Conservation (phyloP, 2,329 filamentous ascomycete genomes). For the Neopestalotiopsis clavispora region DNA sequence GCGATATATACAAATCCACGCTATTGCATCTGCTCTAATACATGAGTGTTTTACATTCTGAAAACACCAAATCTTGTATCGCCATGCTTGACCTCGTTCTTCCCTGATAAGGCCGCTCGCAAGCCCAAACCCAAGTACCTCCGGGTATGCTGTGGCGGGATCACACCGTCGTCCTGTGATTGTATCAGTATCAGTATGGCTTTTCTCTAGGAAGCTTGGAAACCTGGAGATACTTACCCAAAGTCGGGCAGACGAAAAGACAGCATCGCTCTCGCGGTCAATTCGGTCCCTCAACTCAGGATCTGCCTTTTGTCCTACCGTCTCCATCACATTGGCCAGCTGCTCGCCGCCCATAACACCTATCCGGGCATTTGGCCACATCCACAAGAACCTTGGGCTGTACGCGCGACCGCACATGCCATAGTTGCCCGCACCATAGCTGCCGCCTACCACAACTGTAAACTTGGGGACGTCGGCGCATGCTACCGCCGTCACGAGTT, state of each 20-base stretch:
- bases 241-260: conserved; percentile 84
- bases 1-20: background rate
- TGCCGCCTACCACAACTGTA: conserved; percentile 92
- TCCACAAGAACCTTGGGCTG: conserved; percentile 88
- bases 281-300: conserved; percentile 83
- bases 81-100: conserved; percentile 63
- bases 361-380: conserved; percentile 97
- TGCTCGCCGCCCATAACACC: conserved; percentile 97
- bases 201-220: background rate
- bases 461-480: conserved; percentile 96
- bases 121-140: conserved; percentile 75
- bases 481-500: conserved; percentile 92
- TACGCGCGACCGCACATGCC: conserved; percentile 98
- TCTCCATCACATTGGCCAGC: conserved; percentile 90
- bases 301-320: conserved; percentile 84
- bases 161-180: conserved; percentile 74
- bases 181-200: background rate
- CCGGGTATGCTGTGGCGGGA: conserved; percentile 77
- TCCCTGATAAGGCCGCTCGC: conserved; percentile 72
- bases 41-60: conserved; percentile 67
- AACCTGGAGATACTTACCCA: conserved; percentile 65
- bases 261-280: conserved; percentile 86
- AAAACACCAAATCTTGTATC: conserved; percentile 80
- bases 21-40: background rate
- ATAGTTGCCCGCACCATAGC: conserved; percentile 94